Conservation (phyloP, 257 asterid genomes). For the Oldenlandia corymbosa region DNA sequence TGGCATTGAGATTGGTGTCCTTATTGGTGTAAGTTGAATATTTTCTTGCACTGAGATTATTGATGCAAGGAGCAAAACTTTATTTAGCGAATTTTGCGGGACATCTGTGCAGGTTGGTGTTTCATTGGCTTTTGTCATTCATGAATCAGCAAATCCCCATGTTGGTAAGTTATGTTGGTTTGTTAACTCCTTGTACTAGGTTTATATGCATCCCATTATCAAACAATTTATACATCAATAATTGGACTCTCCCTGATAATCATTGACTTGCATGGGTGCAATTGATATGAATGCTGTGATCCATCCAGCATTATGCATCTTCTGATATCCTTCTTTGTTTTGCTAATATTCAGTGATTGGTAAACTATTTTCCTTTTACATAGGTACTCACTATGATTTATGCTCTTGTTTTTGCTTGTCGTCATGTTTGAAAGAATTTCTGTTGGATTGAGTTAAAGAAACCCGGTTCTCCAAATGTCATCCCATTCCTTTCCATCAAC, state of each 20-base stretch:
- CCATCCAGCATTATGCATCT: background rate
- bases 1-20: conserved; percentile 97
- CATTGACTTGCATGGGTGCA: background rate
- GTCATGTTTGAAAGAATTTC: background rate
- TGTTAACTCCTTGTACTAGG: background rate
- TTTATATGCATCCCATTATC: too few species aligned
- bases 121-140: conserved; percentile 98
- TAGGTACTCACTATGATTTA: background rate
- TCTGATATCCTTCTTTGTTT: background rate
- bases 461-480: background rate
- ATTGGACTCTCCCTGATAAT: background rate
- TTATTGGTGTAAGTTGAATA: conserved; percentile 68
- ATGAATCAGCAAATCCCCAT: conserved; percentile 99
- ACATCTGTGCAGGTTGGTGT: conserved; percentile 70
- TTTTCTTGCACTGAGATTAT: background rate
- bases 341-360: background rate
- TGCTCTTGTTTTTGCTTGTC: conserved; percentile 2
- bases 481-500: background rate
- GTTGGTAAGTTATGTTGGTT: conserved; percentile 50
- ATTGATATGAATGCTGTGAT: too few species aligned
- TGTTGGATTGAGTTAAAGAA: background rate
- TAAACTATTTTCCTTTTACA: background rate
- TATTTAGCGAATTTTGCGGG: conserved; percentile 18
- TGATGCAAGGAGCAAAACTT: background rate
- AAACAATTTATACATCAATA: too few species aligned